These are phyloP conservation scores for Amanita rimosa DNA, from an alignment of 768 basidiomycete genomes.

Conservation along the genomic window DNA sequence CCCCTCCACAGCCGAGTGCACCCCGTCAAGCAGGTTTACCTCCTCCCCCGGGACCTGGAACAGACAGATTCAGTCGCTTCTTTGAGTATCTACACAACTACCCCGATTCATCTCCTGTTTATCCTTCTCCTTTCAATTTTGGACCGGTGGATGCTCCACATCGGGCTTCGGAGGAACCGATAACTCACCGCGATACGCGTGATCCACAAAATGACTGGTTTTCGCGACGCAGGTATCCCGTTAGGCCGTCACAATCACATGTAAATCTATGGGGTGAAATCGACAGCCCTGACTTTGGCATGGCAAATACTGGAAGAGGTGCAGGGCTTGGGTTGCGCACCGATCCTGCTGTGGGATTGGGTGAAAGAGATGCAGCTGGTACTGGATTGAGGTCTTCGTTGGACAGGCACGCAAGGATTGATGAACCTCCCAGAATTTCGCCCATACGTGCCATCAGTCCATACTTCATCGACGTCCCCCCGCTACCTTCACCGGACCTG, in stretches of 20 bases:
- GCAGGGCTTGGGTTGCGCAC: not conserved
- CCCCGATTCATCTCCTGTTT: not conserved
- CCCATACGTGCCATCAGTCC: not conserved
- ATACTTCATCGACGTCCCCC: conserved; percentile 12
- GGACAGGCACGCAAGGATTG: not conserved
- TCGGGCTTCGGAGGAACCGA: not conserved
- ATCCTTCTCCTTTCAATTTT: not conserved
- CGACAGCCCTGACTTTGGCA: not conserved
- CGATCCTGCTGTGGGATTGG: not conserved
- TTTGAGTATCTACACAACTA: not conserved
- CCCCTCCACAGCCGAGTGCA: not conserved
- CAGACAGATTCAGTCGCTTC: not conserved
- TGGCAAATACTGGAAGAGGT: not conserved
- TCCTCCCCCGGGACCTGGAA: not conserved
- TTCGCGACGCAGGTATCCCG: not conserved
- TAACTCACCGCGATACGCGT: not conserved
- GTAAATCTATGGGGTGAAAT: not conserved
- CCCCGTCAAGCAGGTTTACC: not conserved
- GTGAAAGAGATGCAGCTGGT: not conserved
- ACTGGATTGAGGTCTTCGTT: conserved; percentile 1
- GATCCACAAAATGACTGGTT: conserved; percentile 3
- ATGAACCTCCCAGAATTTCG: not conserved
- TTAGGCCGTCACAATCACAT: not conserved
- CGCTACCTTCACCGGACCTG: conserved; percentile 20
- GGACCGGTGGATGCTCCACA: not conserved